phyloP scores from a whole-genome alignment of 2,329 filamentous ascomycete genomes.

The Neonectria faginata region DNA sequence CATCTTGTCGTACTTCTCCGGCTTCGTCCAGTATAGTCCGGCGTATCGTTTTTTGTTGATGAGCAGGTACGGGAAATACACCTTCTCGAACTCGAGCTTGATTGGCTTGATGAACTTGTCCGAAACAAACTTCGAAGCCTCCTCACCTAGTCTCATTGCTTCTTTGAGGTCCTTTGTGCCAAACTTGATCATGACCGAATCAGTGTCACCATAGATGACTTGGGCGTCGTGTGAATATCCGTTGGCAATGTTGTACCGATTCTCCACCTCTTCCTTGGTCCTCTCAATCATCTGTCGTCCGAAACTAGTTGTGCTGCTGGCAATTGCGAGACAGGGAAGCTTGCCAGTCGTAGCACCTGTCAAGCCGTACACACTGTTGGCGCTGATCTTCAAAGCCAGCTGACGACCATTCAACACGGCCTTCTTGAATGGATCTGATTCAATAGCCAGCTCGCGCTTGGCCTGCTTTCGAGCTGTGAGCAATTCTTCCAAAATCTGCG shows the following conservation, averaged over 20 bases:
- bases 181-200: constrained; percentile 99
- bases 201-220: constrained; percentile 98
- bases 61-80: constrained; percentile 96
- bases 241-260: constrained; percentile 89
- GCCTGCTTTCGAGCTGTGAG: constrained; percentile 92
- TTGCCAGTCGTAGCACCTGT: constrained; percentile 97
- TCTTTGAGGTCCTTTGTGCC: constrained; percentile 87
- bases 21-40: constrained; percentile 96
- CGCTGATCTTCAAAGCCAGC: constrained; percentile 93
- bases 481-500: constrained; percentile 95
- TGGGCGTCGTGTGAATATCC: constrained; percentile 95
- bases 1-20: constrained; percentile 98
- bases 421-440: constrained; percentile 97
- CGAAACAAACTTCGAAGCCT: constrained; percentile 89
- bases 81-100: constrained; percentile 99
- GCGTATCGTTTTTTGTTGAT: constrained; percentile 99
- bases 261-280: constrained; percentile 95
- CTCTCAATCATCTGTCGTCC: constrained; percentile 99
- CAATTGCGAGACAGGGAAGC: constrained; percentile 92
- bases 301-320: constrained; percentile 96
- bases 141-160: constrained; percentile 94
- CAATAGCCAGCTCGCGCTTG: constrained; percentile 87
- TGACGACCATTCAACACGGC: constrained; percentile 98
- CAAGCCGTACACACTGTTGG: constrained; percentile 97
- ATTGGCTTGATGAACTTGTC: constrained; percentile 95